Percentiles rank a stretch among this genome's conserved stretches.
Conservation (phyloP, 2,329 filamentous ascomycete species). For the Juglanconis sp. region DNA sequence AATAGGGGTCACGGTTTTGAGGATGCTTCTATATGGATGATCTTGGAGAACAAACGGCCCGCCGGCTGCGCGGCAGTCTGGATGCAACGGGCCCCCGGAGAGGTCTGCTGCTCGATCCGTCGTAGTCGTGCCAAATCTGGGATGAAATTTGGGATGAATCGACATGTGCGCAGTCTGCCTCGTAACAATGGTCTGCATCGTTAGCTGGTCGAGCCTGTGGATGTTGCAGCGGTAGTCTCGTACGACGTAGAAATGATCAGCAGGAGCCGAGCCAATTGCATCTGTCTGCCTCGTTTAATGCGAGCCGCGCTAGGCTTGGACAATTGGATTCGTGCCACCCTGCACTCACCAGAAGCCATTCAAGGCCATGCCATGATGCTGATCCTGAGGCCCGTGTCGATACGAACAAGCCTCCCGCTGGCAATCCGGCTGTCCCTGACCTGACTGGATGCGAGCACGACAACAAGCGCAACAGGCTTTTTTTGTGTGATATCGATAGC, state of each 20-base stretch:
- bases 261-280: slow-evolving; percentile 12
- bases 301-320: slow-evolving; percentile 16
- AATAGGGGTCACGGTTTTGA: neutral
- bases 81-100: neutral
- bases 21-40: neutral
- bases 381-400: neutral
- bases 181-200: no score
- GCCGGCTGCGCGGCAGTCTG: neutral
- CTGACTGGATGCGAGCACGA: neutral
- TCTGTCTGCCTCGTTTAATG: slow-evolving; percentile 2
- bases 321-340: slow-evolving; percentile 14
- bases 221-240: neutral
- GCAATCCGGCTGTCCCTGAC: no score
- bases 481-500: no score
- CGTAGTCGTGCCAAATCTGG: no score
- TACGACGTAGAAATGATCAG: slow-evolving; percentile 11
- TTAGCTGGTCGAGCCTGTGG: neutral
- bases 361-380: neutral
- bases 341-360: neutral
- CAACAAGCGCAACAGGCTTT: no score
- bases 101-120: no score
- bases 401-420: no score
- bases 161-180: neutral
- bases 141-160: neutral
- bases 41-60: neutral